Evolutionary conservation across 345 rosid genomes (phyloP).

Genomic region (Citrus medica): DNA sequence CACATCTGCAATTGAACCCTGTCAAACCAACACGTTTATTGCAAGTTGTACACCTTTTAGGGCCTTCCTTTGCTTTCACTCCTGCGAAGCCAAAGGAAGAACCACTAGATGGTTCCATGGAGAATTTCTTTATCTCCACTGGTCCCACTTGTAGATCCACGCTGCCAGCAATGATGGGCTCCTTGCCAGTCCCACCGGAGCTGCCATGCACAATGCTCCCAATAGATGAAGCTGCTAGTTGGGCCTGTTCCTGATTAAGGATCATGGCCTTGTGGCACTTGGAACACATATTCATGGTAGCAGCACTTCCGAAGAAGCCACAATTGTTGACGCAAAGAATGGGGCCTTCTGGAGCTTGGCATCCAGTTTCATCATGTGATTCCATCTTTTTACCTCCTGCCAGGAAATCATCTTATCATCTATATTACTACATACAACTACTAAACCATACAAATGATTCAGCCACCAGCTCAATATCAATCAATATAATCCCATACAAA

Average conservation of each 20-base stretch:
- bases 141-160: conserved; percentile 22
- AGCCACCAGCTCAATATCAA: neutral
- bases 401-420: conserved; percentile 2
- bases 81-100: conserved; percentile 13
- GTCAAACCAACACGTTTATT: conserved; percentile 58
- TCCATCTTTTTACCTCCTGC: conserved; percentile 38
- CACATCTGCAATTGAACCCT: conserved; percentile 67
- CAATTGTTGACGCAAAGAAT: conserved; percentile 49
- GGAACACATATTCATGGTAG: conserved; percentile 59
- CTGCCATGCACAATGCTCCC: conserved; percentile 42
- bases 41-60: conserved; percentile 53
- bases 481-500: neutral
- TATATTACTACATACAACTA: neutral
- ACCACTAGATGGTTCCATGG: conserved; percentile 16
- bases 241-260: conserved; percentile 45
- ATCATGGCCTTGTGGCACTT: conserved; percentile 54
- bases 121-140: conserved; percentile 19
- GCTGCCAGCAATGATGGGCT: conserved; percentile 10
- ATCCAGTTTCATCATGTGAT: conserved; percentile 52
- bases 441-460: neutral
- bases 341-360: conserved; percentile 49
- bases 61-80: conserved; percentile 37
- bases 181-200: conserved; percentile 28
- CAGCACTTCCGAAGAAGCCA: conserved; percentile 61
- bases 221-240: conserved; percentile 40